Evolutionary conservation across 2,329 filamentous ascomycete species (phyloP), one percentile per base, ranked within the genome.

Genomic region (Ceratocystis smalleyi): DNA sequence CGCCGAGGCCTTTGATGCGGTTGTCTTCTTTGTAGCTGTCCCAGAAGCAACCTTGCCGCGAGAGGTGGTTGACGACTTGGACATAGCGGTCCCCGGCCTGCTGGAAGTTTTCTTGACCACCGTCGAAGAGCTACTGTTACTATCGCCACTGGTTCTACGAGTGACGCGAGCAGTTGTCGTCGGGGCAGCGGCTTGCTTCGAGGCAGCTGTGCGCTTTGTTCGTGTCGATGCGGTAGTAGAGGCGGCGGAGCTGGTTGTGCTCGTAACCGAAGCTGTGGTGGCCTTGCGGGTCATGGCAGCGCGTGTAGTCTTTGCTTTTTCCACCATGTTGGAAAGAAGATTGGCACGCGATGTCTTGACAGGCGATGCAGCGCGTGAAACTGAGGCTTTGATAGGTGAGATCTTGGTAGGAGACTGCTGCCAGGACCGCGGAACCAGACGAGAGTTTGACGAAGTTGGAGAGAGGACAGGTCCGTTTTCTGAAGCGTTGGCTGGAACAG

Each of bases 361-460:
- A 0, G 86, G 84, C 27, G 86, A 87, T 17, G 78, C 76, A 27
- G 84, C 80, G 27, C 82, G 80, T 57, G 62, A 40, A 22, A 47
- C 27, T 1, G 81, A 77, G 47, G 84, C 76, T 65, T 7, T 77
- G 73, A 68, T 73, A 76, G 60, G 83, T 2, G 63, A 64, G 5
- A 54, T 43, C 43, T 10, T 77, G 72, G 27, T 65, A 51, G 65
- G 67, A 35, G 65, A 66, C 19, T 45, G 55, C 32, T 62, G 67
- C 60, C 51, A 65, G 27, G 35, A 62, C 15, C 65, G 62, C n/a
- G 82, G 82, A 24, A 82, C 76, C 17, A 87, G 79, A 62, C 88
- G 84, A 5, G 88, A 87, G 71, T 95, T 95, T 66, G 87, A 86
- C 0, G 89, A 91, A 62, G 88, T 87, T 1, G 90, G 90, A 1